Conservation (phyloP, 768 basidiomycete species). For the Lactarius akahatsu region DNA sequence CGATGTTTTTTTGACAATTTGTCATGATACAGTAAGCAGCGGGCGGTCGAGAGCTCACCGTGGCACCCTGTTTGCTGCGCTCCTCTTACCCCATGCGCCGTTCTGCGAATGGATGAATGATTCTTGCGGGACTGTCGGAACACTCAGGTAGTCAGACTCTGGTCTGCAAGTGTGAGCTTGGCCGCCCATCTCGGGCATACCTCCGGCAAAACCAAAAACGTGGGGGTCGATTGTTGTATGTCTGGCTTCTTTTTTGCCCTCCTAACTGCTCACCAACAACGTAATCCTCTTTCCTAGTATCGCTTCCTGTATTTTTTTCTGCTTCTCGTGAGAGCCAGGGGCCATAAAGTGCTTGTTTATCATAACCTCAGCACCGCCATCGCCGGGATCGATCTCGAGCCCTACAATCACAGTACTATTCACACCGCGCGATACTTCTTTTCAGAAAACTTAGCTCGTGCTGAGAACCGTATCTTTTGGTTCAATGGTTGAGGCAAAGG, state of each 20-base stretch:
- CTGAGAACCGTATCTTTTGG: not conserved
- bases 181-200: not conserved
- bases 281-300: not conserved
- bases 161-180: not conserved
- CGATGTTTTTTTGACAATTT: not conserved
- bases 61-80: not conserved
- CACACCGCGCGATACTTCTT: not conserved
- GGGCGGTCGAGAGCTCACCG: not conserved
- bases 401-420: not conserved
- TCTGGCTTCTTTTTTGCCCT: not conserved
- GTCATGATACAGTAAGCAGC: not conserved
- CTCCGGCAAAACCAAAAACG: not conserved
- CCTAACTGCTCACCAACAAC: not conserved
- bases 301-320: not conserved
- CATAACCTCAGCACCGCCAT: conserved; percentile 23
- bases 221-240: not conserved
- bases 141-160: not conserved
- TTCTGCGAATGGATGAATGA: not conserved
- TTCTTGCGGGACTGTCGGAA: not conserved
- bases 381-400: conserved; percentile 22
- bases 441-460: not conserved
- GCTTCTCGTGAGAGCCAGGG: not conserved
- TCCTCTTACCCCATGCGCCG: not conserved
- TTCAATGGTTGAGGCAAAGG: not conserved
- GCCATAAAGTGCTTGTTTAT: not conserved